Evolutionary conservation across 768 basidiomycete species (phyloP), one percentile per base, ranked within the genome.

Genomic region (Podaxis pistillaris): DNA sequence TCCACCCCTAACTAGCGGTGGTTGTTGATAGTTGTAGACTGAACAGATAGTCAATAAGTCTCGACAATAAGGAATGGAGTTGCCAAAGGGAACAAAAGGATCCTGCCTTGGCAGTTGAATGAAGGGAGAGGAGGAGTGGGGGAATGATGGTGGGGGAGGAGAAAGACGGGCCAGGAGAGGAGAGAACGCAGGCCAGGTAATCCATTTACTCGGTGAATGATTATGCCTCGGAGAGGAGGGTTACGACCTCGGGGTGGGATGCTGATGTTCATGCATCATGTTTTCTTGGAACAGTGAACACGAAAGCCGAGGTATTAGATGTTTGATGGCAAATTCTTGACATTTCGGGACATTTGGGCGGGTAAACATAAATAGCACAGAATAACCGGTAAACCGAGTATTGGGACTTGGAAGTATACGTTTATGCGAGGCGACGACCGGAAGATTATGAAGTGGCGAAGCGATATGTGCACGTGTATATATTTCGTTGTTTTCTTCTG

Each of bases 281-380:
- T 62, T 62, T 62, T 55, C 61, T 40, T 55, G 54, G 61, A 62
- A 53, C 38, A 62, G 37, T 38, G 44, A 19, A 50, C 36, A 19
- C 46, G 46, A 56, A 62, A 50, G 46, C 55, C 61, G 60, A 62
- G 60, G 60, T 52, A 30, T 47, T 62, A 51, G 53, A 62, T 54
- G 40, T 46, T 54, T 62, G 60, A 62, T 62, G 60, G 53, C 33
- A 33, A 28, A 17, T 15, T 26, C 5, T 19, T 22, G 58, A 26
- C 26, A 26, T 22, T 26, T 61, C 46, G 28, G 38, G 52, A 54
- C 22, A 33, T 54, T 53, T 36, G 41, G 60, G 41, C 51, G 41
- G 60, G 12, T 44, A 28, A 47, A 53, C 60, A 54, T 41, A 55
- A 61, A 54, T 61, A 61, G 60, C 33, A 37, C 24, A 22, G 6